Conservation (phyloP, 73 alveolate species). For the Breviolum minutum region DNA sequence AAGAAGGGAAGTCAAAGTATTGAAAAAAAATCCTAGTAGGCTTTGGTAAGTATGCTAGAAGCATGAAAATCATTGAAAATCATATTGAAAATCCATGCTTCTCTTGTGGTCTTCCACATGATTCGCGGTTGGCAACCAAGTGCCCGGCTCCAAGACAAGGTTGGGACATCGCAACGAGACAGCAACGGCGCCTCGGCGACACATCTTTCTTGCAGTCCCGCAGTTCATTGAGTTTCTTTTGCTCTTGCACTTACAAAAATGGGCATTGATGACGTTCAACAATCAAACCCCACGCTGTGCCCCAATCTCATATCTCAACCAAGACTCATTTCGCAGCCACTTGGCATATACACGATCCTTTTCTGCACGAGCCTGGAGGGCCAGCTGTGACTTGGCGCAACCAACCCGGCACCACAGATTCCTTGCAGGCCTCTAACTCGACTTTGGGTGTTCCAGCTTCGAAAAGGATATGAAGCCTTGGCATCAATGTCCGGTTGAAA, state of each 20-base stretch:
- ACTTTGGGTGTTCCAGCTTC: constrained; percentile 23
- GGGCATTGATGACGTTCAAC: neutral
- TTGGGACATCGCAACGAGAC: neutral
- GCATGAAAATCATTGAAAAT: neutral
- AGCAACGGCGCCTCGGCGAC: constrained; percentile 30
- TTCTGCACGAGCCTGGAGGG: neutral
- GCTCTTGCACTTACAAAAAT: neutral
- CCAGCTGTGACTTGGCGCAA: neutral
- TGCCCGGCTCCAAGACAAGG: constrained; percentile 19
- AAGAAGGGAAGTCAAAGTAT: neutral
- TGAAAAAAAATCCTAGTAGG: neutral
- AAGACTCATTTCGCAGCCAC: constrained; percentile 42
- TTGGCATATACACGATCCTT: constrained; percentile 20
- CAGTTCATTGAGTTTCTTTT: neutral
- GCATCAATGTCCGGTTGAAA: neutral
- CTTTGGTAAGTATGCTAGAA: neutral
- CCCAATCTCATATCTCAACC: neutral
- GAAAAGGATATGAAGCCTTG: constrained; percentile 36
- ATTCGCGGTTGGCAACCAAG: neutral
- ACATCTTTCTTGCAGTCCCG: neutral
- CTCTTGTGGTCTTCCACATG: neutral
- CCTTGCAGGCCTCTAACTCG: constrained; percentile 46
- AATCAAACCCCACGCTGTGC: neutral
- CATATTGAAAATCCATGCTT: neutral
- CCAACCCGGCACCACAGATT: neutral